Percentiles rank a stretch among this genome's conserved stretches.
Conservation (phyloP, 257 asterid genomes). For the Ajuga chamaepitys region DNA sequence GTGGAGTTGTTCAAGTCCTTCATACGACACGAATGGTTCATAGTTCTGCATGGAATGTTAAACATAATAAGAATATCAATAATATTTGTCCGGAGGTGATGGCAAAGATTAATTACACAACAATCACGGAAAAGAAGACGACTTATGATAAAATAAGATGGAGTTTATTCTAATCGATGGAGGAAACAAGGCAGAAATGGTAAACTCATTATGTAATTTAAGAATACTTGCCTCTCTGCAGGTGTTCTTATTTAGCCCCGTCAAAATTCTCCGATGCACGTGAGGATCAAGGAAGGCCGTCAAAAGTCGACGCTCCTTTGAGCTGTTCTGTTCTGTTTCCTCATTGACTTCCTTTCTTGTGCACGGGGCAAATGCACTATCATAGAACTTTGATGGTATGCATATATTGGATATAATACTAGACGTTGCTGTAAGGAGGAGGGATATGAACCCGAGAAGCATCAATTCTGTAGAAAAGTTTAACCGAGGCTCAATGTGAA, state of each 20-base stretch:
- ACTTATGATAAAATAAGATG: not conserved
- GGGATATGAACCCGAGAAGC: conserved; percentile 99
- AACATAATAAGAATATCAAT: not conserved
- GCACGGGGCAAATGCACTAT: conserved; percentile 78
- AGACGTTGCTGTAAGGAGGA: conserved; percentile 87
- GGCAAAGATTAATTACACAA: not conserved
- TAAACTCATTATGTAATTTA: not conserved
- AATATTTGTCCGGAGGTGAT: not conserved
- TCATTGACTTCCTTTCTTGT: conserved; percentile 47
- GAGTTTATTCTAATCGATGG: not conserved
- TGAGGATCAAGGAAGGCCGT: conserved; percentile 35
- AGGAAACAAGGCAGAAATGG: not conserved
- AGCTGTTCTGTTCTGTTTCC: conserved; percentile 31
- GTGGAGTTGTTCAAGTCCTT: conserved; percentile 98
- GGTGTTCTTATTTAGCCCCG: conserved; percentile 50
- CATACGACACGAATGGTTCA: conserved; percentile 92
- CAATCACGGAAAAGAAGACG: not conserved
- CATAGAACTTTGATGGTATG: conserved; percentile 75
- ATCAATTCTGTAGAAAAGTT: conserved; percentile 64
- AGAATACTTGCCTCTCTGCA: conserved; percentile 62
- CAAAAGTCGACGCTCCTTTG: conserved; percentile 54
- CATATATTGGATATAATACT: conserved; percentile 83
- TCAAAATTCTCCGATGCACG: conserved; percentile 49
- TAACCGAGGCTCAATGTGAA: conserved; percentile 1
- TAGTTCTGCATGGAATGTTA: conserved; percentile 43